phyloP scores from a whole-genome alignment of 108 stramenopile species.

The Pseudonitzschia delicatissima region DNA sequence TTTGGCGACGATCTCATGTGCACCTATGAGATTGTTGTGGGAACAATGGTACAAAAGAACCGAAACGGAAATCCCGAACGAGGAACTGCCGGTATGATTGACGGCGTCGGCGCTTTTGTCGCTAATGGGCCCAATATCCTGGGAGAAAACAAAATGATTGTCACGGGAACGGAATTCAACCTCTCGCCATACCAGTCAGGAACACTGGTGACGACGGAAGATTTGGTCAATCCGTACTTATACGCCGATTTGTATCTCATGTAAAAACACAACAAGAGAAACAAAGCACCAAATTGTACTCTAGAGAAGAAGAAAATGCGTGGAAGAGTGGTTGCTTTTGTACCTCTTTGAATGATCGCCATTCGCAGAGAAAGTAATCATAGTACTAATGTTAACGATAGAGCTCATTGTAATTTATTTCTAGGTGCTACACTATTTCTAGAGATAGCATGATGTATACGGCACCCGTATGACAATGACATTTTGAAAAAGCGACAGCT shows the following conservation, averaged over 20 bases:
- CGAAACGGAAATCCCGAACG: not conserved
- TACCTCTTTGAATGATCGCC: not conserved
- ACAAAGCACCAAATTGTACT: not conserved
- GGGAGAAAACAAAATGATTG: not conserved
- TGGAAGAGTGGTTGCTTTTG: slow-evolving; percentile 1
- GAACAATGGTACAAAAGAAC: not conserved
- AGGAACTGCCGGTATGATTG: not conserved
- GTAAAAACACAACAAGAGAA: not conserved
- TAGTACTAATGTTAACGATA: no score
- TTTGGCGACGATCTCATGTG: slow-evolving; percentile 19
- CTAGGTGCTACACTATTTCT: no score
- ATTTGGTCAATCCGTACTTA: slow-evolving; percentile 24
- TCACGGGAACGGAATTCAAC: slow-evolving; percentile 34
- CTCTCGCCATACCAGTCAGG: slow-evolving; percentile 15
- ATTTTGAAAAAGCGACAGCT: no score
- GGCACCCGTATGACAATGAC: no score
- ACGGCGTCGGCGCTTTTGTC: slow-evolving; percentile 19
- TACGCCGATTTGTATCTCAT: slow-evolving; percentile 22
- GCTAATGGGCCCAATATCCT: slow-evolving; percentile 20
- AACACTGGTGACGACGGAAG: slow-evolving; percentile 23
- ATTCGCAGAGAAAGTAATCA: not conserved
- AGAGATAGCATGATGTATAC: no score
- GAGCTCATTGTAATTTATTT: no score
- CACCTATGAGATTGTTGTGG: slow-evolving; percentile 28
- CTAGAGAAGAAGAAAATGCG: no score